phyloP scores from a whole-genome alignment of 225 moss, liverwort and hornwort genomes.

The Anthoceros angustus region DNA sequence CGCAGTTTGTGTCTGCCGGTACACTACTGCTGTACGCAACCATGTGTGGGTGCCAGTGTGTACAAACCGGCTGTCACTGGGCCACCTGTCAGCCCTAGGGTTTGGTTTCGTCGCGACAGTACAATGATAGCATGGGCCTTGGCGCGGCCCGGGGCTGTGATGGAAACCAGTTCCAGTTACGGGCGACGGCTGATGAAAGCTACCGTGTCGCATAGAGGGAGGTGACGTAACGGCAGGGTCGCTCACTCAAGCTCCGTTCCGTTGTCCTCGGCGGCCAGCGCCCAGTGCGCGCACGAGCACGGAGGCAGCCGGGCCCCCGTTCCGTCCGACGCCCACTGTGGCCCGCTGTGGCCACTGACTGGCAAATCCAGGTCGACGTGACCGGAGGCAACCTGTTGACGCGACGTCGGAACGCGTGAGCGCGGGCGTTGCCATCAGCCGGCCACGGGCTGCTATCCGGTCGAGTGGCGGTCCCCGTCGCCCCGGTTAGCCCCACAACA shows the following conservation, averaged over 20 bases:
- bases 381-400: background rate
- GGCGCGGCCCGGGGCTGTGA: too few relatives aligned
- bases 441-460: background rate
- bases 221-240: background rate
- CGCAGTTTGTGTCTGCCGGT: too few relatives aligned
- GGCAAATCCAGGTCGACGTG: background rate
- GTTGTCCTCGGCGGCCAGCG: background rate
- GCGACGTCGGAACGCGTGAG: background rate
- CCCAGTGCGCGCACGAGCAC: background rate
- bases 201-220: too few relatives aligned
- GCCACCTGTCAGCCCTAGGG: too few relatives aligned
- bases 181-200: too few relatives aligned
- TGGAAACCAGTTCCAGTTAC: too few relatives aligned
- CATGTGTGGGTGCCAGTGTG: too few relatives aligned
- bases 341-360: background rate
- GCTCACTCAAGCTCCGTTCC: background rate
- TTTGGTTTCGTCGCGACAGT: too few relatives aligned
- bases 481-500: background rate
- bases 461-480: slow-evolving; percentile 5
- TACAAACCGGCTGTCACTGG: too few relatives aligned
- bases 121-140: too few relatives aligned
- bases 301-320: background rate
- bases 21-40: too few relatives aligned
- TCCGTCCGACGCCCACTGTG: background rate
- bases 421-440: background rate